Percentiles rank a stretch among this genome's conserved stretches.
phyloP scores from a whole-genome alignment of 768 basidiomycete species.

The Cystobasidium tubakii region DNA sequence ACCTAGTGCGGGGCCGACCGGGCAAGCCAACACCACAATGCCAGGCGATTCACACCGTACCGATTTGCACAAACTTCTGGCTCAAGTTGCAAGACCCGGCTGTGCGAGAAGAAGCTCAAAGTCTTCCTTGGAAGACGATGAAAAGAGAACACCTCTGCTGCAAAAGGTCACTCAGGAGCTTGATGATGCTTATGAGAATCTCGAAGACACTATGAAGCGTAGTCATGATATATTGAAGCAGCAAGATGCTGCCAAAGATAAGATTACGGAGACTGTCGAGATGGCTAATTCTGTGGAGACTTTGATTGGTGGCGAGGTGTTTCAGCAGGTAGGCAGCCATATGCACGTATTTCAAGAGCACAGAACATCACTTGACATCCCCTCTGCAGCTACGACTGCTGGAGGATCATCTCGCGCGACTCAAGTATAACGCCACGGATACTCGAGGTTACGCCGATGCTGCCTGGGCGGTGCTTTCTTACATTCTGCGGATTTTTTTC shows the following conservation, averaged over 20 bases:
- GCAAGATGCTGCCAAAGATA: not conserved
- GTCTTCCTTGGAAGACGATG: not conserved
- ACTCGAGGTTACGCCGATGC: conserved; percentile 13
- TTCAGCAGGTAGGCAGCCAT: conserved; percentile 8
- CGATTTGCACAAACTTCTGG: not conserved
- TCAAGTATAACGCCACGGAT: not conserved
- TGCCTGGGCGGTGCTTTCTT: conserved; percentile 24
- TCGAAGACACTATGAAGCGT: not conserved
- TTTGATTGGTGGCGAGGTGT: conserved; percentile 16
- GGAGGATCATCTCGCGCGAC: conserved; percentile 19
- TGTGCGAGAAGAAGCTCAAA: not conserved
- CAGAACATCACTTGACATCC: too few species aligned
- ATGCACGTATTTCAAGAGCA: too few species aligned
- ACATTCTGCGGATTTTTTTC: conserved; percentile 25
- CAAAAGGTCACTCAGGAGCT: conserved; percentile 10
- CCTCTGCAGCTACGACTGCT: conserved; percentile 19
- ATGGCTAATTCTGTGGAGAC: not conserved
- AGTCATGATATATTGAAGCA: not conserved
- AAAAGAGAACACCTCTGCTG: conserved; percentile 3
- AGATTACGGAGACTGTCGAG: not conserved
- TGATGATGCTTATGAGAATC: not conserved
- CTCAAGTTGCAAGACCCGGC: not conserved
- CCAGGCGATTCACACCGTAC: too few species aligned
- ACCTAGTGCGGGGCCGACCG: not conserved
- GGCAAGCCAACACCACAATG: not conserved